phyloP scores from a whole-genome alignment of 1,139 yeast genomes.

The Saccharomycopsis hybrid region DNA sequence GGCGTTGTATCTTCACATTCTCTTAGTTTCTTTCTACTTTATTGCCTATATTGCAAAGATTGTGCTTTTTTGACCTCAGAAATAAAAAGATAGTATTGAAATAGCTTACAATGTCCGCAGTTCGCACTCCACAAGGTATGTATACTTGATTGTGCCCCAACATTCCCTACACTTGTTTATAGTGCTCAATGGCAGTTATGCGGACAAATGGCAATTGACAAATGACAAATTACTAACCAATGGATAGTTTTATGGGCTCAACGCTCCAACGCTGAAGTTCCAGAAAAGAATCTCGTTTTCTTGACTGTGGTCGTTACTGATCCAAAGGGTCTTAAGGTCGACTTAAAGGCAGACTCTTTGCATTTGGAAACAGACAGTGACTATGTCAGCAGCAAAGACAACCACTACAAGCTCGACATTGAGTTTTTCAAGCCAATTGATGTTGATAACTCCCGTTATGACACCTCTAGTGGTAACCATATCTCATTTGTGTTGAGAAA shows the following conservation, averaged over 20 bases:
- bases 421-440: slow-evolving; percentile 73
- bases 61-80: no score
- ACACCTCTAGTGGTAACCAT: slow-evolving; percentile 65
- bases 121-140: no score
- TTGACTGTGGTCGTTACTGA: slow-evolving; percentile 73
- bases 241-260: slow-evolving; percentile 84
- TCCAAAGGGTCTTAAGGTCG: slow-evolving; percentile 55
- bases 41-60: no score
- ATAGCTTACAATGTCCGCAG: no score
- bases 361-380: slow-evolving; percentile 53
- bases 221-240: neutral
- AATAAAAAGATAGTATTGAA: no score
- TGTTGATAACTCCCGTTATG: slow-evolving; percentile 51
- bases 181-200: no score
- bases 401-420: slow-evolving; percentile 51
- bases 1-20: no score
- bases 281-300: slow-evolving; percentile 65
- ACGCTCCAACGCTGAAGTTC: slow-evolving; percentile 70
- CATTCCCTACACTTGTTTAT: no score
- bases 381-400: slow-evolving; percentile 31
- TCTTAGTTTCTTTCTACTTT: no score
- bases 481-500: slow-evolving; percentile 66
- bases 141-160: no score
- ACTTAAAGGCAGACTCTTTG: slow-evolving; percentile 53
- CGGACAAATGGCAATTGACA: neutral